phyloP scores from a whole-genome alignment of 208 protist species.

The Crithidia mellificae region DNA sequence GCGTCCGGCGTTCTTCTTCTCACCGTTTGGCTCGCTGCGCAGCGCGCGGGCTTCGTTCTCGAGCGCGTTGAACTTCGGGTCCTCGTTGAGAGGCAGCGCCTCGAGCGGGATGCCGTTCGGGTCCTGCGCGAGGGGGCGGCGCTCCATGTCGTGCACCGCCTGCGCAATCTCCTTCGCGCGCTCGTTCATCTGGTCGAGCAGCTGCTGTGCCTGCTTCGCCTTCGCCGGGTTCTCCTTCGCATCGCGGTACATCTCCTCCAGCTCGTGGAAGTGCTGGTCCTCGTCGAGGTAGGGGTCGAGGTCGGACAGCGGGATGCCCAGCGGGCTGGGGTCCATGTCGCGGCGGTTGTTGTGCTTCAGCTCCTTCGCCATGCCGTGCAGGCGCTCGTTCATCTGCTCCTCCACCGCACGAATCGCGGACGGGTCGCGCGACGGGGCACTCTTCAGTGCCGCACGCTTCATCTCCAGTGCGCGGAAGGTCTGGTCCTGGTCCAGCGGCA shows the following conservation, averaged over 20 bases:
- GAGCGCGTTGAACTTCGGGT: constrained; percentile 55
- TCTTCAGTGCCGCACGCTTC: constrained; percentile 66
- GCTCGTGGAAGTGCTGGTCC: constrained; percentile 64
- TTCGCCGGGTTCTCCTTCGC: constrained; percentile 49
- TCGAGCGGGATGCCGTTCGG: constrained; percentile 68
- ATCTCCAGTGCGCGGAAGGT: constrained; percentile 66
- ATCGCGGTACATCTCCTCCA: constrained; percentile 76
- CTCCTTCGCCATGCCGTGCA: constrained; percentile 46
- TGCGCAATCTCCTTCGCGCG: constrained; percentile 64
- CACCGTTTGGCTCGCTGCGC: constrained; percentile 31
- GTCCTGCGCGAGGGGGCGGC: constrained; percentile 43
- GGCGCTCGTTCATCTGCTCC: constrained; percentile 71
- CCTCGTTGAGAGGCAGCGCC: constrained; percentile 66
- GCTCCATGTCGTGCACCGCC: constrained; percentile 59
- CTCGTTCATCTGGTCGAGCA: constrained; percentile 77
- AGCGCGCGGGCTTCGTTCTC: constrained; percentile 69
- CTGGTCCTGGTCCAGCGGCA: constrained; percentile 67
- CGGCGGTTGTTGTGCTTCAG: constrained; percentile 59
- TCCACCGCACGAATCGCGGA: constrained; percentile 57
- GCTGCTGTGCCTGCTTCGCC: constrained; percentile 48
- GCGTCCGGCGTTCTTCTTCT: constrained; percentile 43
- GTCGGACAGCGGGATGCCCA: constrained; percentile 62
- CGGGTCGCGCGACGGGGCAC: constrained; percentile 37
- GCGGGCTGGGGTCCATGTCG: constrained; percentile 58
- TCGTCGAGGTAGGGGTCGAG: constrained; percentile 51